Percentiles rank a stretch among this genome's conserved stretches.
phyloP scores from a whole-genome alignment of 1,139 yeast genomes.

The Arxiozyma bovina region DNA sequence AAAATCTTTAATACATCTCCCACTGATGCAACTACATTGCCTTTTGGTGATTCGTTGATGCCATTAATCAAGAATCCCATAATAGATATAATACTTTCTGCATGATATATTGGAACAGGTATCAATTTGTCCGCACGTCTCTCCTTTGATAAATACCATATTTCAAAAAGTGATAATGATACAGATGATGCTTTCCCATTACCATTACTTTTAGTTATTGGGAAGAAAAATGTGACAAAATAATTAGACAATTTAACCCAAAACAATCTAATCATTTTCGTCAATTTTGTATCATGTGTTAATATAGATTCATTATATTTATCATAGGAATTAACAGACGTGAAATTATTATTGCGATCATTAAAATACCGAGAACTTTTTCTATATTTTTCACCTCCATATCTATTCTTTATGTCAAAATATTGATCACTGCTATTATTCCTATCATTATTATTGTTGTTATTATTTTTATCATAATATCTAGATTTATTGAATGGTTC shows the following conservation, averaged over 20 bases:
- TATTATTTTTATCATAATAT: too few species aligned
- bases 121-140: constrained; percentile 48
- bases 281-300: constrained; percentile 23
- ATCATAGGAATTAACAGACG: constrained; percentile 5
- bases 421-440: too few species aligned
- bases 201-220: constrained; percentile 9
- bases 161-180: constrained; percentile 21
- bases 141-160: constrained; percentile 25
- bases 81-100: constrained; percentile 53
- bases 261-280: constrained; percentile 13
- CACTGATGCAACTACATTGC: constrained; percentile 44
- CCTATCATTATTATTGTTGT: neutral
- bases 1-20: constrained; percentile 50
- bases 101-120: constrained; percentile 54
- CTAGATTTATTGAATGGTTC: neutral
- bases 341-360: neutral
- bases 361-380: neutral
- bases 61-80: constrained; percentile 45
- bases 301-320: constrained; percentile 21
- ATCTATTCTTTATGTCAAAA: neutral
- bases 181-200: constrained; percentile 1
- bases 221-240: constrained; percentile 22
- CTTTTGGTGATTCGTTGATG: constrained; percentile 52
- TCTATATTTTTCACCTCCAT: neutral
- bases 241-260: constrained; percentile 8